Evolutionary conservation across 225 moss, liverwort and hornwort genomes (phyloP).

Genomic region (Takakia lepidozioides): DNA sequence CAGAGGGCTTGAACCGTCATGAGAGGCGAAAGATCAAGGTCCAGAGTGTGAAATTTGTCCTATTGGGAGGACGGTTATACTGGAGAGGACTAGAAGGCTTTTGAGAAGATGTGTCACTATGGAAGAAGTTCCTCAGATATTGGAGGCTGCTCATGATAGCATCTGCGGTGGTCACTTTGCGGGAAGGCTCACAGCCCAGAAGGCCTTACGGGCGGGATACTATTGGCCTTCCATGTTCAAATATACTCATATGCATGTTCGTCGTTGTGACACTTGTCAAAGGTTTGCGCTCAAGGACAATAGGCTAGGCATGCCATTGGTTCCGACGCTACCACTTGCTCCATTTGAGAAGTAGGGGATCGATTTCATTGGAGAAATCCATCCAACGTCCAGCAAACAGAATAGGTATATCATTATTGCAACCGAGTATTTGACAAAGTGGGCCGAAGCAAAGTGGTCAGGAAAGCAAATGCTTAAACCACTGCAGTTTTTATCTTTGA

Average conservation of each 20-base stretch:
- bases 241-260: not conserved
- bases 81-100: too few relatives aligned
- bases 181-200: not conserved
- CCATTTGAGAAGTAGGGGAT: slow-evolving; percentile 1
- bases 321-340: not conserved
- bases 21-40: not conserved
- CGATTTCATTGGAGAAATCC: slow-evolving; percentile 1
- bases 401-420: too few relatives aligned
- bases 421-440: too few relatives aligned
- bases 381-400: too few relatives aligned
- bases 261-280: not conserved
- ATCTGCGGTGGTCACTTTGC: not conserved
- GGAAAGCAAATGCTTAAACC: too few relatives aligned
- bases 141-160: not conserved
- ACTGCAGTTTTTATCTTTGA: too few relatives aligned
- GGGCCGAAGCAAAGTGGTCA: too few relatives aligned
- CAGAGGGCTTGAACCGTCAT: not conserved
- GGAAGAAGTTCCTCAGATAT: not conserved
- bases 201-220: not conserved
- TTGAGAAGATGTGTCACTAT: not conserved
- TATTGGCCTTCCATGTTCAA: not conserved
- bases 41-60: not conserved
- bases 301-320: not conserved
- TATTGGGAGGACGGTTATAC: not conserved
- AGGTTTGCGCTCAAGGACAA: not conserved